Evolutionary conservation across 1,284 basidiomycete species (phyloP).

Genomic region (Fomitopsis palustris): DNA sequence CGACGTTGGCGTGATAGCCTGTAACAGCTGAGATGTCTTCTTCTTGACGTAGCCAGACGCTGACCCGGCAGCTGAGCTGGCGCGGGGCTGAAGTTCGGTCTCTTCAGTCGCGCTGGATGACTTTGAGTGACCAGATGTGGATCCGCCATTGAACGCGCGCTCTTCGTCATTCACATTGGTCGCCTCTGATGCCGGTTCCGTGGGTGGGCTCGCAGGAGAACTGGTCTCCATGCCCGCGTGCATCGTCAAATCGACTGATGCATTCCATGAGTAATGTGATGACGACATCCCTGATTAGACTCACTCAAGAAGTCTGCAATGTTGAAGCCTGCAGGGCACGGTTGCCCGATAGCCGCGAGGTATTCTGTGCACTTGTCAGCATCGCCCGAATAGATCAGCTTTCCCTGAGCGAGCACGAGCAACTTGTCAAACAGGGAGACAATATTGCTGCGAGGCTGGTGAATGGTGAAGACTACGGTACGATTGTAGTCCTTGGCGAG

Average conservation of each 20-base stretch:
- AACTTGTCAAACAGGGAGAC: slow-evolving; percentile 94
- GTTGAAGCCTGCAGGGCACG: slow-evolving; percentile 95
- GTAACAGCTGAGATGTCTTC: slow-evolving; percentile 77
- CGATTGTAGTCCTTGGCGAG: slow-evolving; percentile 88
- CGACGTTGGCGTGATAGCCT: slow-evolving; percentile 50
- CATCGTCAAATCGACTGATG: slow-evolving; percentile 81
- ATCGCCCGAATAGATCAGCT: slow-evolving; percentile 81
- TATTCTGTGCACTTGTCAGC: slow-evolving; percentile 75
- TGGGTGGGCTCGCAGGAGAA: slow-evolving; percentile 34
- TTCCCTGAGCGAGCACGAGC: slow-evolving; percentile 81
- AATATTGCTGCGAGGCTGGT: slow-evolving; percentile 98
- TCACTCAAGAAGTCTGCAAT: slow-evolving; percentile 92
- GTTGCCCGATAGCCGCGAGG: slow-evolving; percentile 74
- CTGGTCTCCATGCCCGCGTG: slow-evolving; percentile 55
- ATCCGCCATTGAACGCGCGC: slow-evolving; percentile 32
- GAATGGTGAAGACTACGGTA: slow-evolving; percentile 97
- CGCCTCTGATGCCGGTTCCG: slow-evolving; percentile 35
- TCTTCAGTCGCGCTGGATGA: slow-evolving; percentile 41
- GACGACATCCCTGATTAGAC: slow-evolving; percentile 26
- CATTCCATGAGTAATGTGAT: not conserved
- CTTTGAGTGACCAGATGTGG: slow-evolving; percentile 35
- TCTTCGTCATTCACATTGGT: slow-evolving; percentile 59
- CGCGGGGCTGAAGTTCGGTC: slow-evolving; percentile 50
- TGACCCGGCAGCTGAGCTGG: slow-evolving; percentile 44
- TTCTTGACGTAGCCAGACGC: slow-evolving; percentile 56